Percentiles rank a stretch among this genome's conserved stretches.
These are phyloP conservation scores for Jackrogersella minutella DNA, from an alignment of 495 filamentous ascomycete genomes.

Conservation along the genomic window DNA sequence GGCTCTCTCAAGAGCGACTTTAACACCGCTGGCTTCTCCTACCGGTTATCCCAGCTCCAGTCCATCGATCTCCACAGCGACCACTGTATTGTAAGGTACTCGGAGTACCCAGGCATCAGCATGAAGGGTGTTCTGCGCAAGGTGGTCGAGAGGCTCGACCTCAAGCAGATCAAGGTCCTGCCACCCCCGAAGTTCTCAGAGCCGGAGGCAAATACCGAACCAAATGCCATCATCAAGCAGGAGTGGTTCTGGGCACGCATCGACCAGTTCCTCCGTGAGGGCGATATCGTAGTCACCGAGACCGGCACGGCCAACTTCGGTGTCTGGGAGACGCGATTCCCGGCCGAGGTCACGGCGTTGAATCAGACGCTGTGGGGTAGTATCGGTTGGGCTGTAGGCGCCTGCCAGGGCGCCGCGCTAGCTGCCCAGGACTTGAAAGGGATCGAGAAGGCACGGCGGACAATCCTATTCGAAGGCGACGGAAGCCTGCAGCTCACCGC, in stretches of 20 bases:
- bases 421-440: conserved; percentile 67
- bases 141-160: conserved; percentile 67
- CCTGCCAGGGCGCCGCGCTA: conserved; percentile 77
- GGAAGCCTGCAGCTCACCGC: conserved; percentile 85
- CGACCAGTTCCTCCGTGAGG: conserved; percentile 76
- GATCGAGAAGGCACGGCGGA: conserved; percentile 57
- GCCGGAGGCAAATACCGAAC: conserved; percentile 52
- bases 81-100: conserved; percentile 77
- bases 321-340: conserved; percentile 87
- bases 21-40: conserved; percentile 91
- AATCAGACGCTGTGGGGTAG: conserved; percentile 90
- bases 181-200: conserved; percentile 60
- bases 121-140: conserved; percentile 90
- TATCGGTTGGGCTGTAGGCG: conserved; percentile 83
- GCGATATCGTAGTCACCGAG: conserved; percentile 86
- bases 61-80: conserved; percentile 90
- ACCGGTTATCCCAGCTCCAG: conserved; percentile 79
- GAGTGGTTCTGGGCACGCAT: conserved; percentile 86
- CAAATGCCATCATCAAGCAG: conserved; percentile 69
- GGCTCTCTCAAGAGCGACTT: conserved; percentile 87
- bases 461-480: conserved; percentile 87
- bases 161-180: conserved; percentile 61
- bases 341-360: conserved; percentile 74
- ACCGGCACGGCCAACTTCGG: conserved; percentile 92
- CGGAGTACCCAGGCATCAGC: conserved; percentile 80